Conservation (phyloP, 225 moss, liverwort and hornwort genomes). For the Rhytidiadelphus loreus region DNA sequence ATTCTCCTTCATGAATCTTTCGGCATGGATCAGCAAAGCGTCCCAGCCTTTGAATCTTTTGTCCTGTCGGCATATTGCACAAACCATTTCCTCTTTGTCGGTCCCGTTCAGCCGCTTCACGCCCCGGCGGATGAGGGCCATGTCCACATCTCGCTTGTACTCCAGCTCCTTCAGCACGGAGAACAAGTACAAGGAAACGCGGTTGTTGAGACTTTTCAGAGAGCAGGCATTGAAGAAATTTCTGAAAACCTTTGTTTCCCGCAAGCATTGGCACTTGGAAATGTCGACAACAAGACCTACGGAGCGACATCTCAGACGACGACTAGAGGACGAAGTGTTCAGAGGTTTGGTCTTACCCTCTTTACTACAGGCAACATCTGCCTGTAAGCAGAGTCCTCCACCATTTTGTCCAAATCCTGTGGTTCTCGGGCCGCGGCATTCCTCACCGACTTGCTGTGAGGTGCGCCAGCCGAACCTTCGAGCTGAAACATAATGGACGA, state of each 20-base stretch:
- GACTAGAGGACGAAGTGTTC: not conserved
- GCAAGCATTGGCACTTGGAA: not conserved
- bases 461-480: not conserved
- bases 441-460: not conserved
- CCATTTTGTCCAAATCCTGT: conserved; percentile 28
- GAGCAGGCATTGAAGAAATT: not conserved
- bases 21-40: conserved; percentile 83
- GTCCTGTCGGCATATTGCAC: conserved; percentile 25
- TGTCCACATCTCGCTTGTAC: conserved; percentile 15
- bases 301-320: not conserved
- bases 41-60: conserved; percentile 67
- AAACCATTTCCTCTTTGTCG: conserved; percentile 27
- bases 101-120: conserved; percentile 5
- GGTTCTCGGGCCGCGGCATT: not conserved
- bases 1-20: conserved; percentile 69
- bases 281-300: not conserved
- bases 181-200: not conserved
- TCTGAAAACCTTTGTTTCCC: not conserved
- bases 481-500: conserved; percentile 14
- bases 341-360: conserved; percentile 7
- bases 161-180: conserved; percentile 26
- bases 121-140: conserved; percentile 19
- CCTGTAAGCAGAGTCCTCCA: conserved; percentile 33
- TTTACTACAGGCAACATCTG: conserved; percentile 29
- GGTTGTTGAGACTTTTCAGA: not conserved